Evolutionary conservation across 495 filamentous ascomycete species (phyloP), one percentile per base, ranked within the genome.

Genomic region (Penicillium coffeae): DNA sequence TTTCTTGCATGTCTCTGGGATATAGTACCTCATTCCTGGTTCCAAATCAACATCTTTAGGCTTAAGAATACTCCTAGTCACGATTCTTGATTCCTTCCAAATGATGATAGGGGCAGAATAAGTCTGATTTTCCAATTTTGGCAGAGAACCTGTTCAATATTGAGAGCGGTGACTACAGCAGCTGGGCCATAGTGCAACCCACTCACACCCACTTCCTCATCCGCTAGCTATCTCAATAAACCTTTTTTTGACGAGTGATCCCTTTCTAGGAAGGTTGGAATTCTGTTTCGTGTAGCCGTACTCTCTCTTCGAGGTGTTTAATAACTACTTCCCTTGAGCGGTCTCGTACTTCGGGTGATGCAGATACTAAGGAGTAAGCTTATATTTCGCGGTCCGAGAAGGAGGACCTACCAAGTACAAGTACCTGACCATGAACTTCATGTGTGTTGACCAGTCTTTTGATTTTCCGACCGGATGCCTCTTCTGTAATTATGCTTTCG

Each of bases 391-490:
- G 14, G 18, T 21, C 22, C 22, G 9, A 36, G 38, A 8, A 3
- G 8, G 15, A 34, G 38, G 25, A 36, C 46, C 14, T 51, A 45
- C 48, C 35, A 12, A 51, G 15, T n/a, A 51, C 22, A 9, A 51
- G 25, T 14, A 45, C 41, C 21, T 51, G 13, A 21, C 48, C 41
- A 18, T 25, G 35, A 7, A 20, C 42, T 44, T 52, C 38, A 30
- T 47, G 19, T 14, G 37, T 52, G 13, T 47, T 52, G 21, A 27
- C 36, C 3, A 52, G 30, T 36, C 50, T 16, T 30, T 36, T 41
- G 13, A 52, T 47, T 3, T 52, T 47, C 27, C 30, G 20, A 2
- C 44, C 30, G 20, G 50, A 47, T 21, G 38, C 36, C 38, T 52
- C 50, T 47, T 30, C n/a, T 38, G 38, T 14, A 8, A 52, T 47